phyloP scores from a whole-genome alignment of 73 alveolate genomes.

The Tetrahymena borealis region DNA sequence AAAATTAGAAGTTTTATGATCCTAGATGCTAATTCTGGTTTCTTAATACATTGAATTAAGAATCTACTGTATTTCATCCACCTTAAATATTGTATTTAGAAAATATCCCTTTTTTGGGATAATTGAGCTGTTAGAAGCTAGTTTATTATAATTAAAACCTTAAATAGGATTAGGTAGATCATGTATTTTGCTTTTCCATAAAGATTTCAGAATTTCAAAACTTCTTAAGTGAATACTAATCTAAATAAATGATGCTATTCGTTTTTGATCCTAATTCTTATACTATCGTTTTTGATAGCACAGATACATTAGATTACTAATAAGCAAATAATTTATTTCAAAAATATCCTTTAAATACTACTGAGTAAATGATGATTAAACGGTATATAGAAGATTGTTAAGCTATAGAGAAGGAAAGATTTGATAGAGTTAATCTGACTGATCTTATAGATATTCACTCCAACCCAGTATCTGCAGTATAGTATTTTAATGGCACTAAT shows the following conservation, averaged over 20 bases:
- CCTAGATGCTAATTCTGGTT: background rate
- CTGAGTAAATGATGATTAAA: too few species aligned
- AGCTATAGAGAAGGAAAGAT: too few species aligned
- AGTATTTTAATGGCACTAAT: background rate
- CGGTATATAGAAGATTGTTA: too few species aligned
- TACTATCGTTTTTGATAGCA: background rate
- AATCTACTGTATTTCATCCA: background rate
- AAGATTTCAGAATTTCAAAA: background rate
- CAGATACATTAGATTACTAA: too few species aligned
- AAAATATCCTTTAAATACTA: too few species aligned
- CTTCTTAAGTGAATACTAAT: background rate
- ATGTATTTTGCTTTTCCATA: background rate
- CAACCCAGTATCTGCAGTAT: background rate
- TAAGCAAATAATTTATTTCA: too few species aligned
- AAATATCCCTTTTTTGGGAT: background rate
- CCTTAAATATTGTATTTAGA: background rate
- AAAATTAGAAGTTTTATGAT: too few species aligned
- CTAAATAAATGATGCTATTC: background rate
- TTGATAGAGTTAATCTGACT: too few species aligned
- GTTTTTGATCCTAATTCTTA: background rate
- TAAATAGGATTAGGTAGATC: background rate
- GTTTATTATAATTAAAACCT: background rate
- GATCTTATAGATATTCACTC: too few species aligned
- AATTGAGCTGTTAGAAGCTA: background rate
- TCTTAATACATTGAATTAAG: background rate